These are phyloP conservation scores for Vitis rupestris DNA, from an alignment of 164 flowering plant genomes.

Conservation along the genomic window DNA sequence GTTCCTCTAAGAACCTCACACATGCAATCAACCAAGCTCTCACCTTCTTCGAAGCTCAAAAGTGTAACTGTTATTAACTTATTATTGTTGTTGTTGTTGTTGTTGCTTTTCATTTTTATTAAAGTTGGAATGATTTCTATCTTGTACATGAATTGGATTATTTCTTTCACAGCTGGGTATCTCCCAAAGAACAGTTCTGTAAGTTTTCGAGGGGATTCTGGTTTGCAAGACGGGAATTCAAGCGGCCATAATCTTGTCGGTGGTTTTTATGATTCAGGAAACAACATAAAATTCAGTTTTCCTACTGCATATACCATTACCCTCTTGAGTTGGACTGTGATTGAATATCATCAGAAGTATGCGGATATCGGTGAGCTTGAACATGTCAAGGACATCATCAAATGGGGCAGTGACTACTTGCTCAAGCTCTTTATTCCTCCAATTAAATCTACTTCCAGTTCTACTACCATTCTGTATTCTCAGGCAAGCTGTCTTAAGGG, in stretches of 20 bases:
- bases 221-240: slow-evolving; percentile 50
- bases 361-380: slow-evolving; percentile 49
- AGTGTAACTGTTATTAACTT: slow-evolving; percentile 35
- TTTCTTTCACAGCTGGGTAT: slow-evolving; percentile 45
- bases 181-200: slow-evolving; percentile 39
- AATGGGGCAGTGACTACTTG: slow-evolving; percentile 77
- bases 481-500: slow-evolving; percentile 37
- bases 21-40: slow-evolving; percentile 54
- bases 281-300: slow-evolving; percentile 61
- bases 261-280: slow-evolving; percentile 76
- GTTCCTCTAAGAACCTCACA: slow-evolving; percentile 33
- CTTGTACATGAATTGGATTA: background rate
- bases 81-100: background rate
- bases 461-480: slow-evolving; percentile 30
- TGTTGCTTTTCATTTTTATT: background rate
- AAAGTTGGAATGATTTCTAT: background rate
- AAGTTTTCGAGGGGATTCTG: slow-evolving; percentile 53
- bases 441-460: slow-evolving; percentile 20
- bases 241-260: slow-evolving; percentile 47
- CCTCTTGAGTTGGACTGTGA: slow-evolving; percentile 70
- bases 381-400: slow-evolving; percentile 61
- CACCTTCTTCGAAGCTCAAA: slow-evolving; percentile 68
- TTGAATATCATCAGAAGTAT: slow-evolving; percentile 63
- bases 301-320: slow-evolving; percentile 62
- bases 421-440: slow-evolving; percentile 44